phyloP scores from a whole-genome alignment of 192 early-diverging fungal species.

The Entomortierella chlamydospora region DNA sequence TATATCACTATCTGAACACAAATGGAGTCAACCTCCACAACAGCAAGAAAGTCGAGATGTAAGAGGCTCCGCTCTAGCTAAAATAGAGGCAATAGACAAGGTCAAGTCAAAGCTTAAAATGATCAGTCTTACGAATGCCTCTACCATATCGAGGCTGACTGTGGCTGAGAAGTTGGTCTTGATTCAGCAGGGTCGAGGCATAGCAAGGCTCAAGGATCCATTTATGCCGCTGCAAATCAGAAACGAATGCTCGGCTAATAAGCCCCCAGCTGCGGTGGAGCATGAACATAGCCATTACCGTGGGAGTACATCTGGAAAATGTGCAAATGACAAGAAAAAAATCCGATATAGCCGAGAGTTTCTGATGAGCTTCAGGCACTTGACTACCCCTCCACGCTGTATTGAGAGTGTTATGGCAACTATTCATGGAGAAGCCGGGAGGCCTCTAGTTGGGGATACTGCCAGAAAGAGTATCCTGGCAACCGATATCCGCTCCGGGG shows the following conservation, averaged over 20 bases:
- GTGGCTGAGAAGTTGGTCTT: not conserved
- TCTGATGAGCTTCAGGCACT: constrained; percentile 5
- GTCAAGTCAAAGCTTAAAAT: not conserved
- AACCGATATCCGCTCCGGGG: too few relatives aligned
- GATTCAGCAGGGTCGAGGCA: not conserved
- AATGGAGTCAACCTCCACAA: too few relatives aligned
- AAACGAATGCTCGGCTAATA: not conserved
- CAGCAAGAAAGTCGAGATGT: too few relatives aligned
- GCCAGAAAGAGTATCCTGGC: too few relatives aligned
- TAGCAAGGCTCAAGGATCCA: not conserved
- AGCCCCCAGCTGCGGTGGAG: not conserved
- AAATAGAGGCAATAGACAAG: too few relatives aligned
- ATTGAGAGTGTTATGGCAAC: not conserved
- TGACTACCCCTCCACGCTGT: not conserved
- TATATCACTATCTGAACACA: too few relatives aligned
- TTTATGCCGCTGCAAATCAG: not conserved
- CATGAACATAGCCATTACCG: not conserved
- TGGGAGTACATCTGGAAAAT: not conserved
- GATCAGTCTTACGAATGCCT: not conserved
- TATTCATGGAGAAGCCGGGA: not conserved
- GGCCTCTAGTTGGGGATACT: too few relatives aligned
- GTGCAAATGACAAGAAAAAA: not conserved
- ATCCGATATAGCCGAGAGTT: constrained; percentile 17
- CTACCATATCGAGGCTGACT: not conserved
- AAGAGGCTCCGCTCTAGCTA: too few relatives aligned